A percentile compares a stretch with the other conserved stretches of the same genome.
Conservation (phyloP, 2,329 filamentous ascomycete species). For the Verticillium klebahnii region DNA sequence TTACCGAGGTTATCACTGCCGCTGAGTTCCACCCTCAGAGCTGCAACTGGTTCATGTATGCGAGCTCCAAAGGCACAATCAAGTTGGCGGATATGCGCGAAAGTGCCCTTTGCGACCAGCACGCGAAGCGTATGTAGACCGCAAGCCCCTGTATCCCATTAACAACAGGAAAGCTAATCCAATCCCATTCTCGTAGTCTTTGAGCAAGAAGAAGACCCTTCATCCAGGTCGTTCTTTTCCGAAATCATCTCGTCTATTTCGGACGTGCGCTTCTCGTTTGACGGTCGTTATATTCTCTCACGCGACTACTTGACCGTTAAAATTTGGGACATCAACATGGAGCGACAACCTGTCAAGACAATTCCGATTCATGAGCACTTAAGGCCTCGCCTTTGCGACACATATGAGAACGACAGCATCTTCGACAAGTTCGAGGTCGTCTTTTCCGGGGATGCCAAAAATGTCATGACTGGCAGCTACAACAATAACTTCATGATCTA, state of each 20-base stretch:
- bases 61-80: conserved; percentile 97
- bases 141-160: background rate
- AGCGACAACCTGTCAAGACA: conserved; percentile 93
- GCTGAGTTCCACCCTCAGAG: conserved; percentile 95
- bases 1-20: conserved; percentile 97
- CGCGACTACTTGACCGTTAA: conserved; percentile 98
- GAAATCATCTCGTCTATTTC: conserved; percentile 99
- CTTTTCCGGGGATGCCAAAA: conserved; percentile 96
- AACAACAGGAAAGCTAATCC: background rate
- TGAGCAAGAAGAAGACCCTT: conserved; percentile 96
- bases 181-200: conserved; percentile 61
- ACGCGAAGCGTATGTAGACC: conserved; percentile 75
- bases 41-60: conserved; percentile 99
- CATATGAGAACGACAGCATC: conserved; percentile 98
- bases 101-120: conserved; percentile 91
- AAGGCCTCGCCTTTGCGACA: conserved; percentile 89
- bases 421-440: conserved; percentile 99
- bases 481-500: conserved; percentile 99
- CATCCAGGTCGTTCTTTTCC: conserved; percentile 96
- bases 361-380: conserved; percentile 98
- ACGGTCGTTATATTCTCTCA: conserved; percentile 94
- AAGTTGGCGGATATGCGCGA: conserved; percentile 98
- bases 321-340: conserved; percentile 99
- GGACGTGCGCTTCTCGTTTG: conserved; percentile 94
- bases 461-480: conserved; percentile 99